phyloP scores from a whole-genome alignment of 1,284 basidiomycete species.

The Trichosporon sp. region DNA sequence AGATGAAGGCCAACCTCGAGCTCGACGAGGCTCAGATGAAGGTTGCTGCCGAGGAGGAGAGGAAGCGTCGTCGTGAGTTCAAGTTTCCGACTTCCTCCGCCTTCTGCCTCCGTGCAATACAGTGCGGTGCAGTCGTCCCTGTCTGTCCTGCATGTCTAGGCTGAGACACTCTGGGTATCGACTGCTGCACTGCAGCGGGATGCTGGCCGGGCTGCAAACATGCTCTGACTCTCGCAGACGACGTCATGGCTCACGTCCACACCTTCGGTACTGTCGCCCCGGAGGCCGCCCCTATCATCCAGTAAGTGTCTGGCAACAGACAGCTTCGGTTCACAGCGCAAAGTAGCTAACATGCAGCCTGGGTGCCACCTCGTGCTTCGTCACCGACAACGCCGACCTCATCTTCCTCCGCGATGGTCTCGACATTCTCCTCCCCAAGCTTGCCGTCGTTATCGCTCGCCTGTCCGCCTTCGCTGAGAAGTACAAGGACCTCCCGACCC shows the following conservation, averaged over 20 bases:
- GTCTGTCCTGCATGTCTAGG: neutral
- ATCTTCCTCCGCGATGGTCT: constrained; percentile 91
- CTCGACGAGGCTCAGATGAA: constrained; percentile 87
- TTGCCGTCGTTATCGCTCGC: constrained; percentile 83
- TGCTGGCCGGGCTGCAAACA: neutral
- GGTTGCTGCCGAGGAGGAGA: constrained; percentile 88
- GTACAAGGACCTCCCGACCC: constrained; percentile 73
- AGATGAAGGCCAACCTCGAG: constrained; percentile 89
- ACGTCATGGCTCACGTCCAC: constrained; percentile 99
- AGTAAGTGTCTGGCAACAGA: constrained; percentile 55
- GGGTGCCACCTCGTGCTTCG: constrained; percentile 97
- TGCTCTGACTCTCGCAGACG: constrained; percentile 52
- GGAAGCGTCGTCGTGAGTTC: constrained; percentile 75
- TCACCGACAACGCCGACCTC: constrained; percentile 96
- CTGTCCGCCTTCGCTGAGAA: constrained; percentile 69
- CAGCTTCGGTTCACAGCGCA: neutral
- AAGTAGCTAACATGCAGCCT: constrained; percentile 53
- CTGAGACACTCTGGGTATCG: neutral
- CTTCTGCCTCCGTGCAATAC: too few species aligned
- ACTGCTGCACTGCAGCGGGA: neutral
- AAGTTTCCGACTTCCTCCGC: neutral
- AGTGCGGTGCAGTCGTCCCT: neutral
- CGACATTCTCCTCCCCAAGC: constrained; percentile 75
- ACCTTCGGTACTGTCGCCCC: constrained; percentile 92
- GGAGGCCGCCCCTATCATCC: constrained; percentile 93